Evolutionary conservation across 352 stramenopile genomes (phyloP).

Genomic region (Phytophthora podocarpi): DNA sequence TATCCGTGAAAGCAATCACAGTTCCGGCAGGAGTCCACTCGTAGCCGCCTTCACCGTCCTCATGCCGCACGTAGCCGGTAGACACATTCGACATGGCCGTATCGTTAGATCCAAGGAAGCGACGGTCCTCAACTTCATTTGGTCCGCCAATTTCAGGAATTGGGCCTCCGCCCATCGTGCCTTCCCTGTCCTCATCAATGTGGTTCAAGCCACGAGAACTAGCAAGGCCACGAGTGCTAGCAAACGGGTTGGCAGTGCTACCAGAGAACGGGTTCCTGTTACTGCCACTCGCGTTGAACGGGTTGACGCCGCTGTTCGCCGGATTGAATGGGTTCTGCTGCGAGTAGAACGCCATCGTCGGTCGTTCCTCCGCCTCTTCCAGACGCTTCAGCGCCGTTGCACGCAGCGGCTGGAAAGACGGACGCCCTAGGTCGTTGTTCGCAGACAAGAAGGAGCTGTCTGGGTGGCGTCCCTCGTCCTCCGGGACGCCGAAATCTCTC

Average conservation of each 20-base stretch:
- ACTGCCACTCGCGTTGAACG: slow-evolving; percentile 19
- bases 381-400: slow-evolving; percentile 78
- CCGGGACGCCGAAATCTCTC: slow-evolving; percentile 71
- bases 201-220: slow-evolving; percentile 44
- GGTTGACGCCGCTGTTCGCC: slow-evolving; percentile 33
- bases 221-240: slow-evolving; percentile 25
- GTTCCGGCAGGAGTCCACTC: slow-evolving; percentile 75
- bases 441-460: slow-evolving; percentile 50
- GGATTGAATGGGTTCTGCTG: slow-evolving; percentile 72
- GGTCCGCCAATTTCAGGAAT: slow-evolving; percentile 10
- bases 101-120: slow-evolving; percentile 58
- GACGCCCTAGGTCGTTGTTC: slow-evolving; percentile 44
- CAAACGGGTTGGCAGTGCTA: slow-evolving; percentile 25
- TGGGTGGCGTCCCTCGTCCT: slow-evolving; percentile 32
- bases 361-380: slow-evolving; percentile 79
- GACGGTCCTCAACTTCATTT: slow-evolving; percentile 26
- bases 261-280: slow-evolving; percentile 19
- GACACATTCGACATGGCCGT: slow-evolving; percentile 75
- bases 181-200: slow-evolving; percentile 61
- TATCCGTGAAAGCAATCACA: slow-evolving; percentile 46
- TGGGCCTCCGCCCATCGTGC: slow-evolving; percentile 19
- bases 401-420: slow-evolving; percentile 75
- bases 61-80: slow-evolving; percentile 82
- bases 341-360: slow-evolving; percentile 72
- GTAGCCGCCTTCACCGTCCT: slow-evolving; percentile 60